Conservation (phyloP, 306 rosid genomes). For the Urtica urens region DNA sequence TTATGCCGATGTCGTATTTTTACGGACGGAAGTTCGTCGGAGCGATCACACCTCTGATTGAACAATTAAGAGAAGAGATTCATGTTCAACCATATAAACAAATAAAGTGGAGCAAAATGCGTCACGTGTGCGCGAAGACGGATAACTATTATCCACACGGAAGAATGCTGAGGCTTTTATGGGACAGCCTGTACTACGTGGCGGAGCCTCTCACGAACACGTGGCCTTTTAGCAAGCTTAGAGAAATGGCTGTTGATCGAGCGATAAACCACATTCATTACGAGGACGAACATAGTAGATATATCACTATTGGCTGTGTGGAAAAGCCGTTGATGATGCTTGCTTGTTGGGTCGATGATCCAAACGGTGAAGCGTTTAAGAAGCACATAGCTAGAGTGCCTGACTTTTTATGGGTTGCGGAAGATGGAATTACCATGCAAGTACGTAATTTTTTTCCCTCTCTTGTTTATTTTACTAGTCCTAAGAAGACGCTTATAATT, state of each 20-base stretch:
- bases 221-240: slow-evolving; percentile 18
- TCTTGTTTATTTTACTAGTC: background rate
- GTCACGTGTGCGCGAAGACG: slow-evolving; percentile 45
- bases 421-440: slow-evolving; percentile 32
- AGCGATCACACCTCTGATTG: slow-evolving; percentile 59
- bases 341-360: slow-evolving; percentile 27
- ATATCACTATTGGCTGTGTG: slow-evolving; percentile 21
- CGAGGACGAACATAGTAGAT: slow-evolving; percentile 20
- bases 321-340: slow-evolving; percentile 19
- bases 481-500: no score
- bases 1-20: slow-evolving; percentile 78
- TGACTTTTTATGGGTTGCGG: slow-evolving; percentile 25
- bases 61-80: slow-evolving; percentile 48
- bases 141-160: slow-evolving; percentile 18
- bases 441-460: background rate
- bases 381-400: slow-evolving; percentile 25
- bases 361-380: slow-evolving; percentile 24
- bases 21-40: slow-evolving; percentile 67
- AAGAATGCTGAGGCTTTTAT: slow-evolving; percentile 7
- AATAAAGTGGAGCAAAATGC: slow-evolving; percentile 47
- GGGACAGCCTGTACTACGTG: slow-evolving; percentile 19
- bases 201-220: slow-evolving; percentile 18
- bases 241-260: slow-evolving; percentile 16
- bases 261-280: slow-evolving; percentile 16
- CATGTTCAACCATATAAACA: slow-evolving; percentile 30